Percentiles rank a stretch among this genome's conserved stretches.
These are phyloP conservation scores for Leccinum holopus DNA, from an alignment of 1,284 basidiomycete species.

Conservation along the genomic window DNA sequence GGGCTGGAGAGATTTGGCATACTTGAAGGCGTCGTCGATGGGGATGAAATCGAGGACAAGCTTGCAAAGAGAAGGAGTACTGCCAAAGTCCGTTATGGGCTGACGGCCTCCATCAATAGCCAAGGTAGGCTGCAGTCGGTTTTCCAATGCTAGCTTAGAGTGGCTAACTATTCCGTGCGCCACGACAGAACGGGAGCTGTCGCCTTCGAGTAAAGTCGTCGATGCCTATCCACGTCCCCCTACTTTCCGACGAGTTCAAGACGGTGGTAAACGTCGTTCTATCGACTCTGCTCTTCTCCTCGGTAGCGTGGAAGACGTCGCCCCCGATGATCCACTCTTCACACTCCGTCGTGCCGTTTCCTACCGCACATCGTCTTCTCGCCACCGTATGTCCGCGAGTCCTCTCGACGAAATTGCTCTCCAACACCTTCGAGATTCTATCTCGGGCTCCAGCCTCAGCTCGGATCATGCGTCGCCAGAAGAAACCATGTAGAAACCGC, in stretches of 20 bases:
- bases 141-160: no score
- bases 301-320: slow-evolving; percentile 73
- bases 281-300: slow-evolving; percentile 39
- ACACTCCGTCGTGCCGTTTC: slow-evolving; percentile 77
- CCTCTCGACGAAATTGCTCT: slow-evolving; percentile 77
- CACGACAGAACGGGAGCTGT: no score
- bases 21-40: slow-evolving; percentile 88
- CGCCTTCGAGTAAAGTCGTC: slow-evolving; percentile 39
- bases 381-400: slow-evolving; percentile 60
- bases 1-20: slow-evolving; percentile 93
- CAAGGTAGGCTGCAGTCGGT: no score
- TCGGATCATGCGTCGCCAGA: slow-evolving; percentile 43
- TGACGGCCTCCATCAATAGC: no score
- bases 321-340: slow-evolving; percentile 82
- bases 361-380: slow-evolving; percentile 65
- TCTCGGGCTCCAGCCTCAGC: slow-evolving; percentile 43
- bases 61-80: no score
- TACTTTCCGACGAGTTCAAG: no score
- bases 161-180: no score
- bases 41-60: no score
- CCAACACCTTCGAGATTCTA: slow-evolving; percentile 66
- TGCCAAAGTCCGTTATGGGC: no score
- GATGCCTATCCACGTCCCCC: slow-evolving; percentile 27
- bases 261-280: slow-evolving; percentile 34
- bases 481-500: slow-evolving; percentile 30